Percentiles rank a stretch among this genome's conserved stretches.
Evolutionary conservation across 352 stramenopile genomes (phyloP).

Genomic region (Phytophthora melonis): DNA sequence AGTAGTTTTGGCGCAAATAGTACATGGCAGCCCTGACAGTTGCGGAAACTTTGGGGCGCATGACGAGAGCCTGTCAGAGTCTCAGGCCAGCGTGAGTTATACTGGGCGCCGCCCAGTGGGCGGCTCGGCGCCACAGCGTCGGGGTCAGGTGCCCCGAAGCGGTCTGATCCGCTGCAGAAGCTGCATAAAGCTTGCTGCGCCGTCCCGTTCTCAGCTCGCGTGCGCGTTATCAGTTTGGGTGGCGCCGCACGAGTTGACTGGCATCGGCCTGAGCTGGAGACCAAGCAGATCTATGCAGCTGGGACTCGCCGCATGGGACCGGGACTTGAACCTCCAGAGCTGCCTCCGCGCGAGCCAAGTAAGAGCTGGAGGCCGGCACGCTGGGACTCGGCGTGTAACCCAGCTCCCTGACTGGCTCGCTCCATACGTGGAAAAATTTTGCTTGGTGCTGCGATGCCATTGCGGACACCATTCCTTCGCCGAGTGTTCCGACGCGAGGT

Average conservation of each 20-base stretch:
- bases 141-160: slow-evolving; percentile 29
- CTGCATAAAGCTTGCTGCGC: slow-evolving; percentile 2
- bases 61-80: slow-evolving; percentile 29
- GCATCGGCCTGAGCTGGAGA: slow-evolving; percentile 19
- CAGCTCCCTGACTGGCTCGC: slow-evolving; percentile 25
- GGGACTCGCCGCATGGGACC: slow-evolving; percentile 36
- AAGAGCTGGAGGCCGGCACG: slow-evolving; percentile 19
- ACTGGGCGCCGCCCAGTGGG: too few species aligned
- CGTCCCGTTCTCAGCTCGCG: slow-evolving; percentile 23
- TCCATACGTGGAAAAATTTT: slow-evolving; percentile 36
- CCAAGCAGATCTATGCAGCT: slow-evolving; percentile 23
- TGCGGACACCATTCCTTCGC: slow-evolving; percentile 18
- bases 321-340: slow-evolving; percentile 28
- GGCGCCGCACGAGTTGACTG: slow-evolving; percentile 9
- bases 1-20: slow-evolving; percentile 18
- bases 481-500: slow-evolving; percentile 14
- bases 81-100: slow-evolving; percentile 19
- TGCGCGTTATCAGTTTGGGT: slow-evolving; percentile 37
- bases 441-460: slow-evolving; percentile 2
- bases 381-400: slow-evolving; percentile 35
- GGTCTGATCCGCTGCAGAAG: slow-evolving; percentile 29
- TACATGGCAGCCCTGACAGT: slow-evolving; percentile 19
- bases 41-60: slow-evolving; percentile 20
- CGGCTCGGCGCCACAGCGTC: slow-evolving; percentile 6
- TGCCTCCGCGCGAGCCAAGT: slow-evolving; percentile 1